Percentiles rank a stretch among this genome's conserved stretches.
Conservation (phyloP, 805 yeast species). For the Danielia reshetovae region DNA sequence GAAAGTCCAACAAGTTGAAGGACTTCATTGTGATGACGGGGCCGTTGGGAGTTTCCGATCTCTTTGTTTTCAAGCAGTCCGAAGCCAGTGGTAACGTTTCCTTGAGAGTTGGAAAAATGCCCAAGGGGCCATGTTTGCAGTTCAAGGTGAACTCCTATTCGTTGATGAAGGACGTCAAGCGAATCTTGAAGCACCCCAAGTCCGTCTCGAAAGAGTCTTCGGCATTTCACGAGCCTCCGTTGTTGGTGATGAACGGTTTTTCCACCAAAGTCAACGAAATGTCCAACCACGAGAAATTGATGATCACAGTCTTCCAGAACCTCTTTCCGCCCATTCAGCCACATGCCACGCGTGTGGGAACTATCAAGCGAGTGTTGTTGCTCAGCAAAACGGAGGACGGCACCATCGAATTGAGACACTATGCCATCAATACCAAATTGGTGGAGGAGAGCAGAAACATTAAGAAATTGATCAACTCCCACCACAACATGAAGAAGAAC, state of each 20-base stretch:
- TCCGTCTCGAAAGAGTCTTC: constrained; percentile 60
- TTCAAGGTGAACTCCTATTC: constrained; percentile 77
- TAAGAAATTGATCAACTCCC: constrained; percentile 63
- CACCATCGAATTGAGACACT: constrained; percentile 82
- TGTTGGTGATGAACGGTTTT: constrained; percentile 91
- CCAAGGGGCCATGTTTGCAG: constrained; percentile 91
- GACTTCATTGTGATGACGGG: constrained; percentile 99
- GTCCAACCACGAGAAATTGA: constrained; percentile 68
- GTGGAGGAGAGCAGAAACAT: constrained; percentile 75
- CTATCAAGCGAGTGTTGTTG: constrained; percentile 82
- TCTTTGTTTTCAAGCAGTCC: constrained; percentile 82
- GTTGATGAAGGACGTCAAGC: constrained; percentile 73
- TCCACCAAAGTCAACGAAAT: constrained; percentile 56
- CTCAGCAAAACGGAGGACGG: constrained; percentile 73
- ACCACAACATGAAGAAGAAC: constrained; percentile 53
- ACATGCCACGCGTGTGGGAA: constrained; percentile 64
- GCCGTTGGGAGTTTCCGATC: constrained; percentile 87
- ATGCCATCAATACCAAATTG: constrained; percentile 77
- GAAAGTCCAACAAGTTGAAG: constrained; percentile 80
- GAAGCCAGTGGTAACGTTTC: constrained; percentile 75
- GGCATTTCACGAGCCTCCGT: constrained; percentile 76
- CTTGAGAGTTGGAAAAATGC: constrained; percentile 79
- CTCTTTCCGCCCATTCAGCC: constrained; percentile 95
- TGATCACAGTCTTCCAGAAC: constrained; percentile 89
- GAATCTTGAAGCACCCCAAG: constrained; percentile 71